phyloP scores from a whole-genome alignment of 768 basidiomycete genomes.

The Leccinum sublutescens region DNA sequence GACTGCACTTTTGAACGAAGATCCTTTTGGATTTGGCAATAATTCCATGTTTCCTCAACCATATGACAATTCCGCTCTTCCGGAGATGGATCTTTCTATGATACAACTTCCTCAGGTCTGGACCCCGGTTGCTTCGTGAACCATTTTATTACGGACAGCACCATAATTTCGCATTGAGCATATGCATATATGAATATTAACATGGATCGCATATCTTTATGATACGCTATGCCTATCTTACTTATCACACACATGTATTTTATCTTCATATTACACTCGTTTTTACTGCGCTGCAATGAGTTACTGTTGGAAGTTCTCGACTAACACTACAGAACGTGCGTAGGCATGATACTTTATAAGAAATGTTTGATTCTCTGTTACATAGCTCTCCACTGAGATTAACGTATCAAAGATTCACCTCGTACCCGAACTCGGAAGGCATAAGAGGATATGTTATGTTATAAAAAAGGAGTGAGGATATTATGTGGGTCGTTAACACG shows the following conservation, averaged over 20 bases:
- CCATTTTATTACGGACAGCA: background rate
- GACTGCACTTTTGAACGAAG: slow-evolving; percentile 9
- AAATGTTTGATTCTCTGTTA: background rate
- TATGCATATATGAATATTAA: background rate
- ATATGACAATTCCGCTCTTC: background rate
- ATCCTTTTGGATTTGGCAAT: background rate
- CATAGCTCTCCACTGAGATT: background rate
- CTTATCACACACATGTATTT: background rate
- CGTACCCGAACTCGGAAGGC: background rate
- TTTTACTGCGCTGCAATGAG: background rate
- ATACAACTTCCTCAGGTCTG: slow-evolving; percentile 6
- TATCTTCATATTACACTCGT: background rate
- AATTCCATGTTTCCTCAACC: background rate
- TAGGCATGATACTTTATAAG: too few species aligned
- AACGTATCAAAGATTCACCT: background rate
- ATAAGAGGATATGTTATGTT: background rate
- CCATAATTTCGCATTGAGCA: background rate
- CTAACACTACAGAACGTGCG: too few species aligned
- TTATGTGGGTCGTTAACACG: background rate
- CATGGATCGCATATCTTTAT: background rate
- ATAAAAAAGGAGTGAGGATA: background rate
- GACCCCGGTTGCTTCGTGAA: background rate
- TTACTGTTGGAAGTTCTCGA: too few species aligned
- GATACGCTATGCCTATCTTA: background rate
- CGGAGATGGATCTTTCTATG: slow-evolving; percentile 9